Conservation (phyloP, 768 basidiomycete species). For the Amanita polypyramis region DNA sequence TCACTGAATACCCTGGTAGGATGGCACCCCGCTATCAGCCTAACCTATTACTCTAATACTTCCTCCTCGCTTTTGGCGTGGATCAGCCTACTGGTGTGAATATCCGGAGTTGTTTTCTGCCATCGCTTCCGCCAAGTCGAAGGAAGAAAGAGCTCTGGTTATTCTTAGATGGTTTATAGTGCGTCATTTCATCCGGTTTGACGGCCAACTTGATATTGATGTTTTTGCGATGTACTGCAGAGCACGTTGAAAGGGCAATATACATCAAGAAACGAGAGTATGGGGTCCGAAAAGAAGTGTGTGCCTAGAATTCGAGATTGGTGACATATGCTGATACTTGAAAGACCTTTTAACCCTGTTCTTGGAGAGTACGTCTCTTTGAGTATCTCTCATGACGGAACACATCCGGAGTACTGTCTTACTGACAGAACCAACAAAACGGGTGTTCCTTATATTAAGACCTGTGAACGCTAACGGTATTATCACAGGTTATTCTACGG, state of each 20-base stretch:
- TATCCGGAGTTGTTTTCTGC: slow-evolving; percentile 82
- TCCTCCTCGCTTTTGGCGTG: slow-evolving; percentile 2
- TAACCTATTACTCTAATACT: slow-evolving; percentile 1
- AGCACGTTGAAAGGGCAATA: slow-evolving; percentile 94
- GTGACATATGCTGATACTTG: background rate
- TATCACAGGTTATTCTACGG: slow-evolving; percentile 74
- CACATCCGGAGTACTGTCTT: background rate
- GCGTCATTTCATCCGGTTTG: slow-evolving; percentile 14
- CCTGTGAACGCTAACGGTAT: background rate
- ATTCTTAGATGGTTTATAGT: slow-evolving; percentile 97
- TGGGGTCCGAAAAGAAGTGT: slow-evolving; percentile 97
- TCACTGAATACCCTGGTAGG: slow-evolving; percentile 87
- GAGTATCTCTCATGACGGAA: background rate
- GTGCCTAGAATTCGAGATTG: background rate
- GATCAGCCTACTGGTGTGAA: slow-evolving; percentile 91
- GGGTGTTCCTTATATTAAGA: background rate
- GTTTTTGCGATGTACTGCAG: slow-evolving; percentile 21
- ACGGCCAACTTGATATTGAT: background rate
- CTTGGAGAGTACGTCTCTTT: slow-evolving; percentile 68
- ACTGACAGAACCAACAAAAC: background rate
- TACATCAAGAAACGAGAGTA: slow-evolving; percentile 87
- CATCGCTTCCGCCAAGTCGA: slow-evolving; percentile 67
- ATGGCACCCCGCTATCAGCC: slow-evolving; percentile 7
- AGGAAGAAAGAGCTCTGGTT: slow-evolving; percentile 63
- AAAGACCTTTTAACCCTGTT: slow-evolving; percentile 89